Evolutionary conservation across 306 rosid species (phyloP).

Genomic region (Trichosanthes truncata): DNA sequence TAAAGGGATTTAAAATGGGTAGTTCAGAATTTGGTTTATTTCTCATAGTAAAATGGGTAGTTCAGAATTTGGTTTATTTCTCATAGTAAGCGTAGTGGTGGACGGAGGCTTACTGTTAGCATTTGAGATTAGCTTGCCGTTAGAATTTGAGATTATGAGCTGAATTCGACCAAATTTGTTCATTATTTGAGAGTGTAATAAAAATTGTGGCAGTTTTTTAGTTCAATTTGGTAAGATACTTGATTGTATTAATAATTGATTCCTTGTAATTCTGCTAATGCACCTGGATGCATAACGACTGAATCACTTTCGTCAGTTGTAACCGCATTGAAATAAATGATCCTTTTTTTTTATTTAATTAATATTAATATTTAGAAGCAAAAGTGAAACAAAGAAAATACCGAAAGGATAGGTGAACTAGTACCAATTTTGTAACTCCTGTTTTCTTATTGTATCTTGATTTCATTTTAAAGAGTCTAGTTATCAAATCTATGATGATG

Average conservation of each 20-base stretch:
- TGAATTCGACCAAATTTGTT: neutral
- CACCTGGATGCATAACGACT: neutral
- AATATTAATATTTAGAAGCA: neutral
- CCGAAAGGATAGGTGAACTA: neutral
- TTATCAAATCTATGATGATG: neutral
- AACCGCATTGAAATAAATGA: neutral
- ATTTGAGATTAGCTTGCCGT: neutral
- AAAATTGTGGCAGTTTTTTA: neutral
- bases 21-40: neutral
- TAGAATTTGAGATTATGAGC: neutral
- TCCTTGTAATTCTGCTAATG: neutral
- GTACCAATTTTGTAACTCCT: neutral
- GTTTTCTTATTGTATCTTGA: neutral
- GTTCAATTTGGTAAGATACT: neutral
- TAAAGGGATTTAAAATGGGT: neutral
- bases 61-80: neutral
- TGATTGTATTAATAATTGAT: constrained; percentile 1
- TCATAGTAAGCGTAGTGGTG: neutral
- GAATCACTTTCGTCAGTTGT: neutral
- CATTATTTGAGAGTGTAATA: neutral
- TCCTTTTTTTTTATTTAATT: neutral
- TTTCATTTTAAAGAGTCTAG: neutral
- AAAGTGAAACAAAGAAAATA: neutral
- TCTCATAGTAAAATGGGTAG: neutral
- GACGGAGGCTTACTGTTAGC: neutral